Percentiles rank a stretch among this genome's conserved stretches.
phyloP scores from a whole-genome alignment of 108 stramenopile genomes.

The Conticribra guillardii region DNA sequence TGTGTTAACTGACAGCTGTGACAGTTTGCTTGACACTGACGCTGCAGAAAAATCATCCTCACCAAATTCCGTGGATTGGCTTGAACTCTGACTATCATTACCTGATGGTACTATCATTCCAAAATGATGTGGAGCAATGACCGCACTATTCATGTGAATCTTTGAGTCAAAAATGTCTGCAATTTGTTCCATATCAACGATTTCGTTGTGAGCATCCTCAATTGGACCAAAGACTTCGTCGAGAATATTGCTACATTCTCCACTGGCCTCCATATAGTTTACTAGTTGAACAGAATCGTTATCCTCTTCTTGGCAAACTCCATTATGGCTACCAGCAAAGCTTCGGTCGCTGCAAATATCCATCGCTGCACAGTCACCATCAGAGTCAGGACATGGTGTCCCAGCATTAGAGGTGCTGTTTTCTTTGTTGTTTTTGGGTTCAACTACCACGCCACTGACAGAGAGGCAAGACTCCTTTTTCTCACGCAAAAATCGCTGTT shows the following conservation, averaged over 20 bases:
- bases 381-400: slow-evolving; percentile 4
- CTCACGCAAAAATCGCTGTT: neutral
- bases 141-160: neutral
- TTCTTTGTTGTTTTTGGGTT: slow-evolving; percentile 1
- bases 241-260: neutral
- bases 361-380: slow-evolving; percentile 9
- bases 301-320: neutral
- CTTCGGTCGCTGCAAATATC: neutral
- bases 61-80: slow-evolving; percentile 5
- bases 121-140: neutral
- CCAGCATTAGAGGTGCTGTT: neutral
- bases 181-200: slow-evolving; percentile 8
- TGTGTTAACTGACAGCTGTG: slow-evolving; percentile 34
- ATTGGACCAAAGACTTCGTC: slow-evolving; percentile 23
- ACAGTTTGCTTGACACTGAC: slow-evolving; percentile 13
- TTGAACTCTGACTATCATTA: neutral
- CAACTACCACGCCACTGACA: too few species aligned
- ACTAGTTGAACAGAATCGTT: neutral
- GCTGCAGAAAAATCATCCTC: slow-evolving; percentile 10
- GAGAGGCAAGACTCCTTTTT: too few species aligned
- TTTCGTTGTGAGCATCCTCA: neutral
- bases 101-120: neutral
- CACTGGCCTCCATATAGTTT: slow-evolving; percentile 1
- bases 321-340: neutral
- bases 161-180: slow-evolving; percentile 27